Percentiles rank a stretch among this genome's conserved stretches.
Evolutionary conservation across 2,329 filamentous ascomycete species (phyloP).

Genomic region (Ophiocordyceps australis): DNA sequence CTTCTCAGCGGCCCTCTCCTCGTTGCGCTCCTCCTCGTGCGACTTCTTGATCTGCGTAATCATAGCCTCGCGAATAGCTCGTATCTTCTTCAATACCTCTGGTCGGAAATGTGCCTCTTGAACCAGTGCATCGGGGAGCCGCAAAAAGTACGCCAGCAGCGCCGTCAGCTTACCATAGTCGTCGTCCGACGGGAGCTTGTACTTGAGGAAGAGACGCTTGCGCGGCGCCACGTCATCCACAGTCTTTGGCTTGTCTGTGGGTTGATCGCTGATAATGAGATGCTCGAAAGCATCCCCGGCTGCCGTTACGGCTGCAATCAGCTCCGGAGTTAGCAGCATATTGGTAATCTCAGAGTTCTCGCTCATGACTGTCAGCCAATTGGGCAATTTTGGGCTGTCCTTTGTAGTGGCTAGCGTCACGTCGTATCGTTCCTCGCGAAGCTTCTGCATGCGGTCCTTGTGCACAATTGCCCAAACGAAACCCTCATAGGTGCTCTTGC

Average conservation of each 20-base stretch:
- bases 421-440: conserved; percentile 88
- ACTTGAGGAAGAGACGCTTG: conserved; percentile 74
- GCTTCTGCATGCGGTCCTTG: conserved; percentile 80
- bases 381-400: conserved; percentile 75
- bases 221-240: conserved; percentile 68
- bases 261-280: conserved; percentile 78
- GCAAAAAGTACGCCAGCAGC: conserved; percentile 66
- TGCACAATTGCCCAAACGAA: conserved; percentile 94
- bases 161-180: conserved; percentile 50
- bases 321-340: conserved; percentile 67
- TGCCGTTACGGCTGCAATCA: conserved; percentile 59
- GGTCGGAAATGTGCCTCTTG: conserved; percentile 68
- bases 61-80: conserved; percentile 61
- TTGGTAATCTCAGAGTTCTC: conserved; percentile 94
- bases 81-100: conserved; percentile 76
- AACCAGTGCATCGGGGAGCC: conserved; percentile 69
- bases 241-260: conserved; percentile 66
- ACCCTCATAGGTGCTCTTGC: conserved; percentile 60
- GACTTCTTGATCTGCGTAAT: conserved; percentile 62
- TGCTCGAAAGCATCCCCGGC: conserved; percentile 71
- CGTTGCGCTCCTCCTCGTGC: conserved; percentile 64
- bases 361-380: conserved; percentile 87
- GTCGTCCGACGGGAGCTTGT: conserved; percentile 46
- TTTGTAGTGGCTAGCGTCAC: conserved; percentile 84
- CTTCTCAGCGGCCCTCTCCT: conserved; percentile 54